Evolutionary conservation across 164 flowering plant species (phyloP).

Genomic region (Akebia trifoliata): DNA sequence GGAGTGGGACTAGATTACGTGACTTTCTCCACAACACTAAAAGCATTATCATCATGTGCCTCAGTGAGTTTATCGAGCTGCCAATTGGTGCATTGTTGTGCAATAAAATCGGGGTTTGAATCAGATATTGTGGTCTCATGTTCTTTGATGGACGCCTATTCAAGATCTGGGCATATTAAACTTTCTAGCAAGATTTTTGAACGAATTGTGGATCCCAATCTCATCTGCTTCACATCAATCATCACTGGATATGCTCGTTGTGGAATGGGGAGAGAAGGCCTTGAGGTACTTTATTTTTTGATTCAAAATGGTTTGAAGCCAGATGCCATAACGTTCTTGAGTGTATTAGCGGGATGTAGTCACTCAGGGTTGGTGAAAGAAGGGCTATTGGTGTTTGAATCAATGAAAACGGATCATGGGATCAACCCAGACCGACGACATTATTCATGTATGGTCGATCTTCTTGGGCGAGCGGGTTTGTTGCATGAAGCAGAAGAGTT

Average conservation of each 20-base stretch:
- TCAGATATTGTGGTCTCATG: conserved; percentile 42
- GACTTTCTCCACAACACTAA: conserved; percentile 49
- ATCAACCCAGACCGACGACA: conserved; percentile 48
- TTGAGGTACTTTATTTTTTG: conserved; percentile 41
- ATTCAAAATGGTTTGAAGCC: conserved; percentile 42
- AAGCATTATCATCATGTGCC: conserved; percentile 44
- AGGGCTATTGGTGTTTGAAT: conserved; percentile 44
- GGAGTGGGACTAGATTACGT: conserved; percentile 53
- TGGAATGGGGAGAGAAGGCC: conserved; percentile 56
- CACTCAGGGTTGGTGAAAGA: conserved; percentile 69
- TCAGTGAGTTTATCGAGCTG: conserved; percentile 28
- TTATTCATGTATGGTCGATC: conserved; percentile 73
- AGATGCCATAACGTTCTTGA: conserved; percentile 62
- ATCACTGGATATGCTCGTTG: conserved; percentile 64
- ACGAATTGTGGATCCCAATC: conserved; percentile 36
- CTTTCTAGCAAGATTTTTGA: conserved; percentile 40
- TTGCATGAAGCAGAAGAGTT: conserved; percentile 62
- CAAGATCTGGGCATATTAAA: conserved; percentile 51
- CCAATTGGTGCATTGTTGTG: conserved; percentile 43
- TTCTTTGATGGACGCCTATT: conserved; percentile 64
- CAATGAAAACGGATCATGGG: conserved; percentile 37
- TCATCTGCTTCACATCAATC: conserved; percentile 57
- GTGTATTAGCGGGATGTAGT: conserved; percentile 57
- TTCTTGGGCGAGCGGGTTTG: conserved; percentile 62
- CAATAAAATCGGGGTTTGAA: conserved; percentile 52